Evolutionary conservation across 106 monocot species (phyloP).

Genomic region (Dendrobium huoshanense): DNA sequence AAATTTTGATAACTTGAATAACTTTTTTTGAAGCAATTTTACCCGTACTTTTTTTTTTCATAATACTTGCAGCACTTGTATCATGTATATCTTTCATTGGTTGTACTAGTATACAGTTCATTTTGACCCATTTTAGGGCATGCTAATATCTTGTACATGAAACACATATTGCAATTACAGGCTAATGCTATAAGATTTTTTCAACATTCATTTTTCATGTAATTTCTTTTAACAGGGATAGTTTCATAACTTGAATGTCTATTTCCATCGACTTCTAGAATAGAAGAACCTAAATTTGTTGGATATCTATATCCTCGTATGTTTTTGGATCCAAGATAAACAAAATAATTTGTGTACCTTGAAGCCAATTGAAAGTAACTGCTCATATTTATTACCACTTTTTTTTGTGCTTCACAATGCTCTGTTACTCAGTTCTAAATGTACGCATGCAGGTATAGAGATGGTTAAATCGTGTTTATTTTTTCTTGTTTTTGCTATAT

Average conservation of each 20-base stretch:
- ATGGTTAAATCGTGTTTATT: not conserved
- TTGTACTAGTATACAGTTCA: no score
- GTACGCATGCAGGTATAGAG: not conserved
- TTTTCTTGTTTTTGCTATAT: not conserved
- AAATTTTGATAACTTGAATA: no score
- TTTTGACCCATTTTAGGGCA: no score
- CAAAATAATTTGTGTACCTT: not conserved
- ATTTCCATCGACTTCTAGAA: not conserved
- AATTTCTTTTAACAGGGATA: no score
- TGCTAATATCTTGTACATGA: no score
- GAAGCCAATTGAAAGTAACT: not conserved
- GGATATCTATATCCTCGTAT: not conserved
- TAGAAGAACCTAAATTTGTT: slow-evolving; percentile 1
- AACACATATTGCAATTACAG: no score
- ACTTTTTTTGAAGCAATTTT: no score
- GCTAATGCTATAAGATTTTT: no score
- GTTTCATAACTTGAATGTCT: not conserved
- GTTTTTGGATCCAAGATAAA: not conserved
- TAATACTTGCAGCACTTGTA: no score
- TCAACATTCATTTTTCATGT: no score
- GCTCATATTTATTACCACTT: not conserved
- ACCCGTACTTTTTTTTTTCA: no score
- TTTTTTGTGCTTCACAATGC: not conserved
- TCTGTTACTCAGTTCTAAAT: not conserved
- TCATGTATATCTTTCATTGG: no score